Evolutionary conservation across 768 basidiomycete genomes (phyloP), one percentile per base, ranked within the genome.

Genomic region (Mycena alexandri): DNA sequence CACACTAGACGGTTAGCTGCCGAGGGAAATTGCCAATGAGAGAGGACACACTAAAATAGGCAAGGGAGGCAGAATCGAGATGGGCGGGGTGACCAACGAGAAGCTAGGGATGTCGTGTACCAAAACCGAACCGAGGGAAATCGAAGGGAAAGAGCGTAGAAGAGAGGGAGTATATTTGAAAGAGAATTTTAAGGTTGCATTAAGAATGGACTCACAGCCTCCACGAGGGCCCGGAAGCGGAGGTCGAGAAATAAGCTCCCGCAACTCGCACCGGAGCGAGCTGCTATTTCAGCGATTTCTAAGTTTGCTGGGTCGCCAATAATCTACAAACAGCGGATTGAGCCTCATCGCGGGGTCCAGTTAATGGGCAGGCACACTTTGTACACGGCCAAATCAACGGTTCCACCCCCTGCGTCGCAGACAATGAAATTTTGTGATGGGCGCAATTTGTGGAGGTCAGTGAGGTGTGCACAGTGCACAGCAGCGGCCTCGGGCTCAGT

Each of bases 231-330:
- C 21, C 90, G 85, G 81, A 96, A 96, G 67, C 93, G 87, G 51
- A 96, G 81, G 80, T 96, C 95, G 61, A 96, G 87, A 80, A 95
- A 95, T 54, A 96, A 81, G 69, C 91, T 92, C 16, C 94, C 95
- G 72, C 93, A 94, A 74, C 93, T 95, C 9, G 93, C 91, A 2
- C 95, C 94, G 52, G 92, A 93, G 60, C 94, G 85, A 16, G 93
- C 93, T 68, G 92, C 93, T 80, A 96, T 91, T 79, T 96, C 95
- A 50, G 94, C 94, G 66, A 96, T 95, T 77, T 96, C 94, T n/a
- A 96, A 86, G 73, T 89, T 87, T 13, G 89, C 82, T 77, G 93
- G 84, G 70, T 93, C 86, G 6, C 94, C 95, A 60, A 92, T 92
- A 54, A 96, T 92, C 85, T 85, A 70, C 36, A 67, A n/a, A 48